phyloP scores from a whole-genome alignment of 2,329 filamentous ascomycete species.

The Pochonia chlamydosporia region DNA sequence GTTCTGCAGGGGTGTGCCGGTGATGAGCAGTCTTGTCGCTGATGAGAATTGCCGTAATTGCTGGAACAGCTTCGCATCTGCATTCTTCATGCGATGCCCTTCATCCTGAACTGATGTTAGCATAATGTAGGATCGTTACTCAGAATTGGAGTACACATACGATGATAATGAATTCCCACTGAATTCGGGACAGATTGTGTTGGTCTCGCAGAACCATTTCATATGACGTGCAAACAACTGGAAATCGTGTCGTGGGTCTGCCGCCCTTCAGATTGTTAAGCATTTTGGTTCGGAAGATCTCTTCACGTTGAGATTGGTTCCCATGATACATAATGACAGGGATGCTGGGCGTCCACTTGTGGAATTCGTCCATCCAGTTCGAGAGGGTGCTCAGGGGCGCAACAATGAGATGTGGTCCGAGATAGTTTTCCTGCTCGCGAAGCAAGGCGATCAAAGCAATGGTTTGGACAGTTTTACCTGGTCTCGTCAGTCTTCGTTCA shows the following conservation, averaged over 20 bases:
- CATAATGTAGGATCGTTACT: background rate
- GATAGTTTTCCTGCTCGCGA: constrained; percentile 76
- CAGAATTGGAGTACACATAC: constrained; percentile 36
- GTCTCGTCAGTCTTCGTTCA: constrained; percentile 9
- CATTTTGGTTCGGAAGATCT: constrained; percentile 67
- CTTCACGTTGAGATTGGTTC: constrained; percentile 67
- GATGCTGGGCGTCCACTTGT: constrained; percentile 82
- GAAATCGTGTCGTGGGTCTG: constrained; percentile 61
- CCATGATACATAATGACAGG: constrained; percentile 91
- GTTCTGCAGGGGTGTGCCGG: constrained; percentile 91
- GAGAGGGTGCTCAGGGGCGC: constrained; percentile 86
- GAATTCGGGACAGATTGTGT: constrained; percentile 72
- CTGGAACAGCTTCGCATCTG: constrained; percentile 85
- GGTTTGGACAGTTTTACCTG: constrained; percentile 85
- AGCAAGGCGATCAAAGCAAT: constrained; percentile 83
- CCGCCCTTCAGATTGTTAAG: constrained; percentile 61
- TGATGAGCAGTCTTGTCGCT: constrained; percentile 85
- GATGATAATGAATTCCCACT: constrained; percentile 98
- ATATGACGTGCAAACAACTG: constrained; percentile 89
- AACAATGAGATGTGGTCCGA: constrained; percentile 84
- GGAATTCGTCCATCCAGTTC: constrained; percentile 95
- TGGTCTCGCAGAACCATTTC: constrained; percentile 93
- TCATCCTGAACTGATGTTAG: constrained; percentile 59
- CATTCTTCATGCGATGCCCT: constrained; percentile 94
- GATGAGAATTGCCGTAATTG: constrained; percentile 85